Evolutionary conservation across 306 rosid species (phyloP).

Genomic region (Vachellia collinsii): DNA sequence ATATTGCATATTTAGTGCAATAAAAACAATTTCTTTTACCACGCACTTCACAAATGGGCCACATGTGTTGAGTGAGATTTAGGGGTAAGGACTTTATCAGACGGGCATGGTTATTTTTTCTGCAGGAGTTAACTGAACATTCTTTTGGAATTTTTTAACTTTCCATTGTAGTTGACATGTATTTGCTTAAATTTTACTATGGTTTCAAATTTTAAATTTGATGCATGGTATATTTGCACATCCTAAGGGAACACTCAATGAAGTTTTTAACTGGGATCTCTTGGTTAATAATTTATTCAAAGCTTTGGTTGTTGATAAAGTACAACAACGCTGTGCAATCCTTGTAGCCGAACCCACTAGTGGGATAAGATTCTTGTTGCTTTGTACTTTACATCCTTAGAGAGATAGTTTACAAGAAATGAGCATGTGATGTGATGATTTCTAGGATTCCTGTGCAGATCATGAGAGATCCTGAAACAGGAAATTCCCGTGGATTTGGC

Average conservation of each 20-base stretch:
- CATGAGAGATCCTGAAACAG: constrained; percentile 98
- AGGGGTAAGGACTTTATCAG: constrained; percentile 16
- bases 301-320: too few species aligned
- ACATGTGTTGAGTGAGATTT: not conserved
- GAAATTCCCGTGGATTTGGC: constrained; percentile 98
- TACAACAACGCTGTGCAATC: too few species aligned
- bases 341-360: not conserved
- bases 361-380: not conserved
- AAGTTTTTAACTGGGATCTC: too few species aligned
- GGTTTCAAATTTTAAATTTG: constrained; percentile 14
- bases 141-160: constrained; percentile 9
- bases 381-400: constrained; percentile 12
- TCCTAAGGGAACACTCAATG: not conserved
- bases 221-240: constrained; percentile 1
- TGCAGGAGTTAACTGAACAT: not conserved
- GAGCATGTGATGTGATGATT: constrained; percentile 42
- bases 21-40: not conserved
- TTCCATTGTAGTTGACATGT: constrained; percentile 28
- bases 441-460: constrained; percentile 56
- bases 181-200: not conserved
- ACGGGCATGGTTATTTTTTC: constrained; percentile 7
- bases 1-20: not conserved
- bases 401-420: constrained; percentile 21
- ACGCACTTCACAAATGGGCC: not conserved
- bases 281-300: not conserved